Conservation (phyloP, 2,329 filamentous ascomycete species). For the Graphiopsis chlorocephala region DNA sequence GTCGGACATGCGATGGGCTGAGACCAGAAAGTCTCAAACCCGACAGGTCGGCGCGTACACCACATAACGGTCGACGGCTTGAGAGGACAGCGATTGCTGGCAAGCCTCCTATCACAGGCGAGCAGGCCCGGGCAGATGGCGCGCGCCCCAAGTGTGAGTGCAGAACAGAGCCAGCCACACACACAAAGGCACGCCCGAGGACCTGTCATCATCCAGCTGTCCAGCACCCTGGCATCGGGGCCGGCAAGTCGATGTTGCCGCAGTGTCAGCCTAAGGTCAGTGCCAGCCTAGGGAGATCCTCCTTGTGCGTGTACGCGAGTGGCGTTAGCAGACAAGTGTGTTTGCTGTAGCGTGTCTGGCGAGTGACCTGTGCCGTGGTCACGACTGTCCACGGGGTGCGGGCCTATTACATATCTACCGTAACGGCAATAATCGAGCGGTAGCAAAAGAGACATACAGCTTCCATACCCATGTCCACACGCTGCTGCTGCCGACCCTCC, state of each 20-base stretch:
- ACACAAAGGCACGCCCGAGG: slow-evolving; percentile 2
- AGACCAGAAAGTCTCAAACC: slow-evolving; percentile 7
- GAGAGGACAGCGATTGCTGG: background rate
- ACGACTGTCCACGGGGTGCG: background rate
- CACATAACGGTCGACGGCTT: slow-evolving; percentile 4
- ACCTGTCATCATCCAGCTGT: slow-evolving; percentile 11
- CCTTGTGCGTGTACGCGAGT: background rate
- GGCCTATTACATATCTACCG: background rate
- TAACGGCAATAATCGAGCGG: background rate
- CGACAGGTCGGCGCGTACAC: slow-evolving; percentile 3
- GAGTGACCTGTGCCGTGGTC: background rate
- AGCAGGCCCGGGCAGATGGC: slow-evolving; percentile 6
- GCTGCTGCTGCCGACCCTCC: background rate
- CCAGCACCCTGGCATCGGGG: slow-evolving; percentile 16
- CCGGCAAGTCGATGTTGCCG: slow-evolving; percentile 5
- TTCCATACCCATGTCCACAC: background rate
- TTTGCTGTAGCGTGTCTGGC: background rate
- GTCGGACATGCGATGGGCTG: slow-evolving; percentile 12
- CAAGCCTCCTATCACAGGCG: slow-evolving; percentile 7
- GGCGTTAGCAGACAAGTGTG: background rate
- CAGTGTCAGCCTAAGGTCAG: slow-evolving; percentile 12
- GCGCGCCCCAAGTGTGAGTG: slow-evolving; percentile 3
- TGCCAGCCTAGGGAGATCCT: slow-evolving; percentile 6
- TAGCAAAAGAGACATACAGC: background rate
- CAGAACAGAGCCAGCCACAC: slow-evolving; percentile 12